A percentile compares a stretch with the other conserved stretches of the same genome.
Conservation (phyloP, 2,329 filamentous ascomycete genomes). For the Orbilia blumenaviensis region DNA sequence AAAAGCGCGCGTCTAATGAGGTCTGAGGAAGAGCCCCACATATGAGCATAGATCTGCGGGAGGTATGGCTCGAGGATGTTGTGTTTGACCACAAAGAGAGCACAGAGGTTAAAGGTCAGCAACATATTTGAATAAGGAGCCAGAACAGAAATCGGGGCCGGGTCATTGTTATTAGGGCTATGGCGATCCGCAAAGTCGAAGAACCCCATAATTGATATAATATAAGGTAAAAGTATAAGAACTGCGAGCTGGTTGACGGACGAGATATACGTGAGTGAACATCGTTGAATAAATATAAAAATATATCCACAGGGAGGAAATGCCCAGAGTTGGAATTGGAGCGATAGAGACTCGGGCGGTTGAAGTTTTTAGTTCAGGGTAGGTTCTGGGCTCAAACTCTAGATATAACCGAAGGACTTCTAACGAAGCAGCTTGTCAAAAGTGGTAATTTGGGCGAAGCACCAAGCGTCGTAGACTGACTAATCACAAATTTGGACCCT, state of each 20-base stretch:
- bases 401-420: not conserved
- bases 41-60: not conserved
- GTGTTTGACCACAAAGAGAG: not conserved
- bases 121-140: not conserved
- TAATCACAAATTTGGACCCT: not conserved
- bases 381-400: too few relatives aligned
- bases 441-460: not conserved
- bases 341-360: too few relatives aligned
- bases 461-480: not conserved
- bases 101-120: not conserved
- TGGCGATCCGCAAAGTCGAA: not conserved
- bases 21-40: not conserved
- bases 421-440: not conserved
- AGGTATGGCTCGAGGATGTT: not conserved
- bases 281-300: not conserved
- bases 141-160: not conserved
- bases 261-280: not conserved
- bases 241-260: not conserved
- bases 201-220: not conserved
- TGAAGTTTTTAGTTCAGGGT: not conserved
- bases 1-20: not conserved
- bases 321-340: too few relatives aligned
- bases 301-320: not conserved
- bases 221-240: not conserved
- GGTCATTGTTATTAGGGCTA: slow-evolving; percentile 6